phyloP scores from a whole-genome alignment of 148 eudicot genomes.

The Camellia lanceoleosa region DNA sequence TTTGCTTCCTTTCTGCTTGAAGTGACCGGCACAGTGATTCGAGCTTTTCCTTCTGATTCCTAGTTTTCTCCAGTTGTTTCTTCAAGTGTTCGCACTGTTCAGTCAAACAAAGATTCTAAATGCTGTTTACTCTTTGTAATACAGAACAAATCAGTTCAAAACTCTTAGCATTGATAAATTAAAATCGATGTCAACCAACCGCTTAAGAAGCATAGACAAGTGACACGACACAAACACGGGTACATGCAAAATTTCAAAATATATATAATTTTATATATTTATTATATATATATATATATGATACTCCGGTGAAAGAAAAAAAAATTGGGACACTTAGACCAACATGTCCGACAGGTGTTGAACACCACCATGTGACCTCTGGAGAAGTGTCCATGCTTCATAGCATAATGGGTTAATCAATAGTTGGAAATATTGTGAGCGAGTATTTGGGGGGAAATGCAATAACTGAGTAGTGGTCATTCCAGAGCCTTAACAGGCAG shows the following conservation, averaged over 20 bases:
- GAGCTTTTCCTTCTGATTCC: constrained; percentile 92
- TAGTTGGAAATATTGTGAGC: too few relatives aligned
- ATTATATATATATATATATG: too few relatives aligned
- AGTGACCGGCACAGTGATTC: constrained; percentile 86
- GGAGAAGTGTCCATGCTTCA: too few relatives aligned
- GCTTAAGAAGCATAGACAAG: neutral
- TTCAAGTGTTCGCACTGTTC: constrained; percentile 85
- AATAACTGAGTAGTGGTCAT: neutral
- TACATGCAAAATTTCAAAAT: too few relatives aligned
- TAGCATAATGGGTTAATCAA: neutral
- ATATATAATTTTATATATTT: too few relatives aligned
- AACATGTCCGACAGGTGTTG: too few relatives aligned
- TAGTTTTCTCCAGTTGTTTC: constrained; percentile 80
- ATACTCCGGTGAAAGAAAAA: too few relatives aligned
- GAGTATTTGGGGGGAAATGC: too few relatives aligned
- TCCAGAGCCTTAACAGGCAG: neutral
- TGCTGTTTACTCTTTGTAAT: neutral
- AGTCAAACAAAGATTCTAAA: constrained; percentile 10
- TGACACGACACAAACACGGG: too few relatives aligned
- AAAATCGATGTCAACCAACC: neutral
- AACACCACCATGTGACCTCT: too few relatives aligned
- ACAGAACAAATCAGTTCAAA: neutral
- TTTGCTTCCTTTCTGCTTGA: constrained; percentile 88
- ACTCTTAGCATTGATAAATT: neutral
- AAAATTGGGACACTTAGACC: too few relatives aligned